These are phyloP conservation scores for Auricularia heimuer DNA, from an alignment of 768 basidiomycete species.

Conservation along the genomic window DNA sequence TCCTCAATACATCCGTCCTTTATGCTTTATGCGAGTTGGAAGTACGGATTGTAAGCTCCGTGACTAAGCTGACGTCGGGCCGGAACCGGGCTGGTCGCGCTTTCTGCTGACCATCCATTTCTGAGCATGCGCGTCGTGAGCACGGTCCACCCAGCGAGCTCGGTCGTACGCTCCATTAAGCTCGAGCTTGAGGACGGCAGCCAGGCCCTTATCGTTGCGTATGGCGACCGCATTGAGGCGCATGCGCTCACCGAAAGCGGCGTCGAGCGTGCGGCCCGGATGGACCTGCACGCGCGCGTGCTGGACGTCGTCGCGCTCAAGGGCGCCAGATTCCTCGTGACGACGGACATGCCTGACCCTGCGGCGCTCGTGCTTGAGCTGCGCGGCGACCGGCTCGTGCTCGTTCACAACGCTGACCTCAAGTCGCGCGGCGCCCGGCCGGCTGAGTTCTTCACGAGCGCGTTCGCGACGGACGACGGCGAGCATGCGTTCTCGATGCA, in stretches of 20 bases:
- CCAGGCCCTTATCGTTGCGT: slow-evolving; percentile 62
- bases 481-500: slow-evolving; percentile 47
- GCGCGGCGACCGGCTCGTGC: slow-evolving; percentile 36
- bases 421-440: slow-evolving; percentile 43
- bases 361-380: background rate
- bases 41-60: no score
- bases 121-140: slow-evolving; percentile 45
- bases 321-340: slow-evolving; percentile 43
- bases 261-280: slow-evolving; percentile 42
- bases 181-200: slow-evolving; percentile 43
- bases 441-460: slow-evolving; percentile 63
- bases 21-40: no score
- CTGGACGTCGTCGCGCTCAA: slow-evolving; percentile 1
- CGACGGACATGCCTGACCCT: slow-evolving; percentile 71
- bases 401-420: slow-evolving; percentile 37
- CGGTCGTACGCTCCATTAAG: slow-evolving; percentile 59
- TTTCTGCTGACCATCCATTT: background rate
- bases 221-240: slow-evolving; percentile 56
- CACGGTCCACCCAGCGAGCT: slow-evolving; percentile 70
- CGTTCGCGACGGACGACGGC: slow-evolving; percentile 57
- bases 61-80: no score
- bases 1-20: no score
- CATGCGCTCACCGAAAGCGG: slow-evolving; percentile 43
- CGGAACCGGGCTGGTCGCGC: background rate
- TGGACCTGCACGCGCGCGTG: background rate